These are phyloP conservation scores for Aspergillus sclerotioniger DNA, from an alignment of 495 filamentous ascomycete genomes.

Conservation along the genomic window DNA sequence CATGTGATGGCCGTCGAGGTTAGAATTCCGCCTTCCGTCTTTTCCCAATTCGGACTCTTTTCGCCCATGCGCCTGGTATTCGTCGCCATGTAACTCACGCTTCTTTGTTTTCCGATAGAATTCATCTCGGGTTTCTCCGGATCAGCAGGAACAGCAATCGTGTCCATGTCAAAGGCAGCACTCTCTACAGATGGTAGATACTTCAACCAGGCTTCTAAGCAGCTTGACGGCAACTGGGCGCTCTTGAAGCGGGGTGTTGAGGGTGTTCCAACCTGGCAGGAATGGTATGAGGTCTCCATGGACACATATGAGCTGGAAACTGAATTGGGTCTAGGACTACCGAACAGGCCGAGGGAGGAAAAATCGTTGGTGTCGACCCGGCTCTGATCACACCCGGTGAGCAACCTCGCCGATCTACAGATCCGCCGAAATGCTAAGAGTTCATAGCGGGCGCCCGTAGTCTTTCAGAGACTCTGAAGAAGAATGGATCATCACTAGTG, in stretches of 20 bases:
- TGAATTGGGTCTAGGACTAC: constrained; percentile 55
- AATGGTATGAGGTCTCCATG: constrained; percentile 62
- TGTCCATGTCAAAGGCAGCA: constrained; percentile 83
- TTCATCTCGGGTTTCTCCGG: constrained; percentile 95
- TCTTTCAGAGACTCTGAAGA: constrained; percentile 81
- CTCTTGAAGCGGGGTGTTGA: constrained; percentile 90
- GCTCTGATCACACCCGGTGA: constrained; percentile 76
- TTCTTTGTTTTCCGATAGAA: constrained; percentile 41
- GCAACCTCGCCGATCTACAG: constrained; percentile 14
- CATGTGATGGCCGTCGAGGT: constrained; percentile 88
- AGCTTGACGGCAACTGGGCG: constrained; percentile 89
- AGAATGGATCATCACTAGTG: constrained; percentile 72
- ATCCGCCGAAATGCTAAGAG: constrained; percentile 15
- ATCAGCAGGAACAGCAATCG: constrained; percentile 88
- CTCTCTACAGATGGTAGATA: constrained; percentile 96
- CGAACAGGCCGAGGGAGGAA: constrained; percentile 78
- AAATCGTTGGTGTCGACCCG: constrained; percentile 89
- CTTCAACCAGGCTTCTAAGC: constrained; percentile 94
- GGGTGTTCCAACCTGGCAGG: constrained; percentile 95
- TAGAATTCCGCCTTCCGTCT: constrained; percentile 21
- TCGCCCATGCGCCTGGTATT: constrained; percentile 1
- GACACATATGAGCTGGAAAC: constrained; percentile 5
- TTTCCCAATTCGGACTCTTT: neutral
- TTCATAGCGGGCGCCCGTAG: constrained; percentile 71
- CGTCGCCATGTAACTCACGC: constrained; percentile 16